Percentiles rank a stretch among this genome's conserved stretches.
Conservation (phyloP, 768 basidiomycete species). For the Macrolepiota dolichaula region DNA sequence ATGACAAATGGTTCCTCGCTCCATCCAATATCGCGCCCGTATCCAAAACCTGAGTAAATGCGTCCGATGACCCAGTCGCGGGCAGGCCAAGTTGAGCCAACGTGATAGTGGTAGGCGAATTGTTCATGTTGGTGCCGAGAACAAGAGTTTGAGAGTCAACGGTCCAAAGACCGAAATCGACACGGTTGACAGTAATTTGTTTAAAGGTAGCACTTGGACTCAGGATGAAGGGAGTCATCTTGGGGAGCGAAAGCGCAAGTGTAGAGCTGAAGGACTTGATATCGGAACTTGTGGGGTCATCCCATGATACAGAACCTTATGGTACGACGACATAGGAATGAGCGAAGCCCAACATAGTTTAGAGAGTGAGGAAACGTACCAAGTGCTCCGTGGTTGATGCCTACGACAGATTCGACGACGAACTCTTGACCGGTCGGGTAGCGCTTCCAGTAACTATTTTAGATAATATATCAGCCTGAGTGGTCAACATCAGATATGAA, state of each 20-base stretch:
- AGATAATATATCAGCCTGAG: not conserved
- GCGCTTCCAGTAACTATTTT: conserved; percentile 49
- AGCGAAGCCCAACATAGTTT: not conserved
- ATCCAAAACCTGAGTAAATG: conserved; percentile 29
- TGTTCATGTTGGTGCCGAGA: conserved; percentile 50
- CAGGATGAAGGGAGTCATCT: conserved; percentile 45
- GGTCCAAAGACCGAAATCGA: conserved; percentile 54
- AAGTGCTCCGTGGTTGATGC: conserved; percentile 67
- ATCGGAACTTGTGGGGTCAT: conserved; percentile 48
- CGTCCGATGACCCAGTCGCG: conserved; percentile 7
- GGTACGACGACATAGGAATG: no score
- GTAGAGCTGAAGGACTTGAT: conserved; percentile 51
- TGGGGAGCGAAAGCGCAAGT: conserved; percentile 41
- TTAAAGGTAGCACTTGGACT: conserved; percentile 36
- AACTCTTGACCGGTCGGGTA: conserved; percentile 69
- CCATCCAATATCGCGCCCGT: conserved; percentile 28
- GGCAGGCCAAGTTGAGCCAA: conserved; percentile 28
- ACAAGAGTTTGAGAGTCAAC: conserved; percentile 38
- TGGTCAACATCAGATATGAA: not conserved
- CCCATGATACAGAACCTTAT: conserved; percentile 48
- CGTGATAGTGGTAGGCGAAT: conserved; percentile 29
- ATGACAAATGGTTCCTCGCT: conserved; percentile 25
- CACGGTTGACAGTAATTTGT: conserved; percentile 34
- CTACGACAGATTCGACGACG: conserved; percentile 60
- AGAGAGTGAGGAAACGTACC: conserved; percentile 29